phyloP scores from a whole-genome alignment of 768 basidiomycete species.

The Podaxis sp. region DNA sequence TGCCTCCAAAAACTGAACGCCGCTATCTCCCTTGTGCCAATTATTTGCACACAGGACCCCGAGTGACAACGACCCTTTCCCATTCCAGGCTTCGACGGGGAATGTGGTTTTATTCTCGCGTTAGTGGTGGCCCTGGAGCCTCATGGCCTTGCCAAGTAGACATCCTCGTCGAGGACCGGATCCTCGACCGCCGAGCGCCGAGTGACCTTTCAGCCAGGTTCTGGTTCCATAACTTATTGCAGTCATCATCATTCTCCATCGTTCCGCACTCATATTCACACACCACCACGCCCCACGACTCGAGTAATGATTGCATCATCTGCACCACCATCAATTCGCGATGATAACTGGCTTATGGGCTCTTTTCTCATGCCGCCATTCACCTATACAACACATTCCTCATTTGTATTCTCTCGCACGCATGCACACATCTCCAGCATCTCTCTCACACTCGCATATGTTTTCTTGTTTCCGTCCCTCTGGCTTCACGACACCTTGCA shows the following conservation, averaged over 20 bases:
- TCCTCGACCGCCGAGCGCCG: conserved; percentile 1
- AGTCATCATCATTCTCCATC: not conserved
- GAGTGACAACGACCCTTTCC: conserved; percentile 9
- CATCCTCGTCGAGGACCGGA: conserved; percentile 6
- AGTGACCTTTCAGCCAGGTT: not conserved
- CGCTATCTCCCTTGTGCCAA: not conserved
- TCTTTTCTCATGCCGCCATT: conserved; percentile 12
- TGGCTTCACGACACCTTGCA: not conserved
- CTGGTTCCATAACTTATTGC: conserved; percentile 3
- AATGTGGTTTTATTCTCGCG: conserved; percentile 1
- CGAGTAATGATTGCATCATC: conserved; percentile 4
- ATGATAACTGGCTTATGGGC: not conserved
- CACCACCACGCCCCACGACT: not conserved
- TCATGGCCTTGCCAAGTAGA: conserved; percentile 8
- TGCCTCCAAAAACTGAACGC: not conserved
- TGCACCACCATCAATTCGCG: not conserved
- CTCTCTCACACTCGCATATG: conserved; percentile 8
- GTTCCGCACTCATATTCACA: not conserved
- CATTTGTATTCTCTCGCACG: conserved; percentile 6
- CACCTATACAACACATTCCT: not conserved
- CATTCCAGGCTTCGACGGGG: not conserved
- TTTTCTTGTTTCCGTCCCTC: not conserved
- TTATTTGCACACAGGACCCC: not conserved
- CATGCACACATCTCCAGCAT: conserved; percentile 2
- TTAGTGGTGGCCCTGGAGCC: conserved; percentile 7